Percentiles rank a stretch among this genome's conserved stretches.
Evolutionary conservation across 2,329 filamentous ascomycete species (phyloP).

Genomic region (Cladophialophora carrionii): DNA sequence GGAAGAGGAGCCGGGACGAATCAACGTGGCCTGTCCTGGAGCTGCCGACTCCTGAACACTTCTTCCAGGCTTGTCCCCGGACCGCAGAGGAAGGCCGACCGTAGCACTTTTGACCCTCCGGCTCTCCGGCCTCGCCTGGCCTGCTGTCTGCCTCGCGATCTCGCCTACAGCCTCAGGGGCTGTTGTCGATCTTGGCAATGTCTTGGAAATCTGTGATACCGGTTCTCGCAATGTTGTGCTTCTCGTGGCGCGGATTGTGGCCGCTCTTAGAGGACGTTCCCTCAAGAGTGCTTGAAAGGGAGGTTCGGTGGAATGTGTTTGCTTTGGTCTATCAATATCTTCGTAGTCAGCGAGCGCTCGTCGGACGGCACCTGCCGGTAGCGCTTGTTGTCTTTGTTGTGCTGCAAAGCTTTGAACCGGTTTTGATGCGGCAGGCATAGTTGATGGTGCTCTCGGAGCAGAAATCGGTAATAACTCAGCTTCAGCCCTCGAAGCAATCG

Average conservation of each 20-base stretch:
- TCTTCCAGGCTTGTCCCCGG: constrained; percentile 6
- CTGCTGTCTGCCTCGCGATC: constrained; percentile 19
- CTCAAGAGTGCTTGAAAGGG: constrained; percentile 36
- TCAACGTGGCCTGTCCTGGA: background rate
- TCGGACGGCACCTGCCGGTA: constrained; percentile 36
- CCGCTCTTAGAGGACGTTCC: constrained; percentile 39
- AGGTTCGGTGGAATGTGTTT: constrained; percentile 11
- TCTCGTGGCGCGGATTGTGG: constrained; percentile 34
- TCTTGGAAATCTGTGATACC: constrained; percentile 20
- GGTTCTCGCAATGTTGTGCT: constrained; percentile 26
- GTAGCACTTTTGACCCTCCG: constrained; percentile 17
- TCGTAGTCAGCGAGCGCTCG: constrained; percentile 13
- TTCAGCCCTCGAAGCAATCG: constrained; percentile 7
- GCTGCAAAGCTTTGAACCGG: constrained; percentile 50
- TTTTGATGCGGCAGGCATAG: constrained; percentile 16
- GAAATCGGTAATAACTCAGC: constrained; percentile 7
- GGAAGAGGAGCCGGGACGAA: constrained; percentile 23
- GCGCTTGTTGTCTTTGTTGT: constrained; percentile 51
- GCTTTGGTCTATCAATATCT: constrained; percentile 7
- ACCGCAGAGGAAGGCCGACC: background rate
- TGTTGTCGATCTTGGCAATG: constrained; percentile 33
- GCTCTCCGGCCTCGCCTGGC: constrained; percentile 2
- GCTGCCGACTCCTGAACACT: constrained; percentile 6
- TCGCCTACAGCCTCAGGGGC: constrained; percentile 28
- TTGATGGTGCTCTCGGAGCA: constrained; percentile 16